Percentiles rank a stretch among this genome's conserved stretches.
Conservation (phyloP, 1,139 yeast species). For the Lodderomyces metapsilosis region DNA sequence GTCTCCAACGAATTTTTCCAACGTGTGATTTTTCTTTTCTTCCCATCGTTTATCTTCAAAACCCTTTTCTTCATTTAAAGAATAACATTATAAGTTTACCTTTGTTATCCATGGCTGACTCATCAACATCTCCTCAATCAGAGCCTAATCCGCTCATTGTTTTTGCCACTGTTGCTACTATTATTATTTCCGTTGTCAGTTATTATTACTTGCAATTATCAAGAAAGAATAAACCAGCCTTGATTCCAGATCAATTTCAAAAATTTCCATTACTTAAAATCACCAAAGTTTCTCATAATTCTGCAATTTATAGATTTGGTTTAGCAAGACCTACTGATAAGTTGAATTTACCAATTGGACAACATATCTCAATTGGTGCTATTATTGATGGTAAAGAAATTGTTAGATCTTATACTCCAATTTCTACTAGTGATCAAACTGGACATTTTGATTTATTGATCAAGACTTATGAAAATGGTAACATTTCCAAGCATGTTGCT, state of each 20-base stretch:
- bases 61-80: not conserved
- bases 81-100: too few species aligned
- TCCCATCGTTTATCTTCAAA: not conserved
- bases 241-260: slow-evolving; percentile 66
- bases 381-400: slow-evolving; percentile 69
- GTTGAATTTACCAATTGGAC: slow-evolving; percentile 93
- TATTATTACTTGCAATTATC: slow-evolving; percentile 34
- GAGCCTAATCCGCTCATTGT: slow-evolving; percentile 40
- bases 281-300: slow-evolving; percentile 74
- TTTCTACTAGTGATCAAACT: slow-evolving; percentile 77
- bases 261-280: slow-evolving; percentile 83
- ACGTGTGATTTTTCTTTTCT: not conserved
- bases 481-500: slow-evolving; percentile 76
- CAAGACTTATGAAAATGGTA: slow-evolving; percentile 91
- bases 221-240: slow-evolving; percentile 37
- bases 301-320: slow-evolving; percentile 83
- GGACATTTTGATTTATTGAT: slow-evolving; percentile 90
- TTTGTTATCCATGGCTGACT: too few species aligned
- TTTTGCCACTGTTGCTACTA: slow-evolving; percentile 43
- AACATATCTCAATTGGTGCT: slow-evolving; percentile 81
- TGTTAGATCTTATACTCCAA: slow-evolving; percentile 91
- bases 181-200: slow-evolving; percentile 38
- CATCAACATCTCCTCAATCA: too few species aligned
- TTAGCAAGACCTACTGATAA: slow-evolving; percentile 73
- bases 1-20: not conserved